Conservation (phyloP, 495 filamentous ascomycete genomes). For the Penicillium subrubescens region DNA sequence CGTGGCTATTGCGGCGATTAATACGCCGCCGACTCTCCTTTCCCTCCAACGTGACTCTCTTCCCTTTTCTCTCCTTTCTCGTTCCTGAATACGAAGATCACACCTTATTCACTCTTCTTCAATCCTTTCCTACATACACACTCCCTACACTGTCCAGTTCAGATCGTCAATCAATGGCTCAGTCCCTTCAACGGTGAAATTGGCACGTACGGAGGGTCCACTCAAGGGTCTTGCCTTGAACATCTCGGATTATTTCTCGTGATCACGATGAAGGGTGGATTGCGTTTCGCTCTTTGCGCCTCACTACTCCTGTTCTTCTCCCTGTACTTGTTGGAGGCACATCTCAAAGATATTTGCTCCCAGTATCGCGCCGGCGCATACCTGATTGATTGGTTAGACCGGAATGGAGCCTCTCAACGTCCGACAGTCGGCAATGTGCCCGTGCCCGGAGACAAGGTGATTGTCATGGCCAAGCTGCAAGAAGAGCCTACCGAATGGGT, state of each 20-base stretch:
- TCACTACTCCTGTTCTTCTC: constrained; percentile 34
- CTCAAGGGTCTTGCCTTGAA: constrained; percentile 12
- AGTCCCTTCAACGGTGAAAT: constrained; percentile 11
- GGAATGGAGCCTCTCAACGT: constrained; percentile 15
- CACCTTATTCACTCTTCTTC: not conserved
- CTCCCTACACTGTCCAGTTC: not conserved
- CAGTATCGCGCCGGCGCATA: constrained; percentile 51
- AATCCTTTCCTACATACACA: not conserved
- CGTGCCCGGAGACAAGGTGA: constrained; percentile 39
- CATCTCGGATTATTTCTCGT: constrained; percentile 4
- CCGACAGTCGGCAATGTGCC: constrained; percentile 13
- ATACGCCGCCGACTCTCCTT: not conserved
- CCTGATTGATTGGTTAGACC: constrained; percentile 37
- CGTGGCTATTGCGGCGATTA: constrained; percentile 1
- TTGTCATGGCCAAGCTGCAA: constrained; percentile 62
- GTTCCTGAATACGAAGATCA: not conserved
- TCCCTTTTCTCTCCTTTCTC: constrained; percentile 4
- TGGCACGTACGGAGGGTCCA: constrained; percentile 11
- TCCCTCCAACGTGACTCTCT: not conserved
- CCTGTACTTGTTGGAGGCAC: constrained; percentile 39
- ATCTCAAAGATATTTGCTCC: constrained; percentile 43
- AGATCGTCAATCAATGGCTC: constrained; percentile 13
- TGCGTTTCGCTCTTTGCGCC: constrained; percentile 39
- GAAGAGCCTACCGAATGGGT: constrained; percentile 65
- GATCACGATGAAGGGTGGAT: constrained; percentile 42